A percentile compares a stretch with the other conserved stretches of the same genome.
Conservation (phyloP, 164 flowering plant species). For the Magnolia changhungtana region DNA sequence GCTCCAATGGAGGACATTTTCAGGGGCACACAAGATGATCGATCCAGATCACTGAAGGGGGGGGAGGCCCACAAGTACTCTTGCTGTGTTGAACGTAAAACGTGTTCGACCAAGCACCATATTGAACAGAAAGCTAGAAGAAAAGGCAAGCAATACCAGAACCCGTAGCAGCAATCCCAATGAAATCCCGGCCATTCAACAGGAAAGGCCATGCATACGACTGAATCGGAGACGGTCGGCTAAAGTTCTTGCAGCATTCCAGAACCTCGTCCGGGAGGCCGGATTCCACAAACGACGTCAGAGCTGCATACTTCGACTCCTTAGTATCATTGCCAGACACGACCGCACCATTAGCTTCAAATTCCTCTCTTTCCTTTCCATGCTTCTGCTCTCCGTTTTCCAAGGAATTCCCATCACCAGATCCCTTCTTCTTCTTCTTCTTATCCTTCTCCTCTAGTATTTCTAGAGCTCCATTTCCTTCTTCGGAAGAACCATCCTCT, state of each 20-base stretch:
- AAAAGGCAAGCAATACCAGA: slow-evolving; percentile 47
- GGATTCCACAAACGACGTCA: slow-evolving; percentile 50
- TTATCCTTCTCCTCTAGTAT: neutral
- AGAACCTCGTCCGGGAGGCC: slow-evolving; percentile 55
- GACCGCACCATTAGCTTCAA: slow-evolving; percentile 24
- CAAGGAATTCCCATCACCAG: neutral
- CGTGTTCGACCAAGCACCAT: too few relatives aligned
- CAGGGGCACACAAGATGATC: neutral
- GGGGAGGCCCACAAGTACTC: slow-evolving; percentile 62
- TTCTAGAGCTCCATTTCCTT: slow-evolving; percentile 5
- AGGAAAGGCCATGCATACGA: slow-evolving; percentile 87
- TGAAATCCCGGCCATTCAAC: slow-evolving; percentile 80
- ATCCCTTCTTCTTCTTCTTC: neutral
- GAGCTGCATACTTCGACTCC: slow-evolving; percentile 40
- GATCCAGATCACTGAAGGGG: slow-evolving; percentile 48
- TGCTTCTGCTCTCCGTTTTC: slow-evolving; percentile 1
- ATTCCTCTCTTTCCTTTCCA: slow-evolving; percentile 5
- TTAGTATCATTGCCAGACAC: slow-evolving; percentile 50
- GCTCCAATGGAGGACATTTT: neutral
- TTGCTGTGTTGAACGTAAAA: slow-evolving; percentile 22
- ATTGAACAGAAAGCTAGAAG: neutral
- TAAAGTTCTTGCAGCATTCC: slow-evolving; percentile 64
- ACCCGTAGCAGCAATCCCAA: slow-evolving; percentile 83
- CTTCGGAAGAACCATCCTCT: slow-evolving; percentile 10
- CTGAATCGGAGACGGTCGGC: slow-evolving; percentile 79